These are phyloP conservation scores for Ophiostoma australiae DNA, from an alignment of 2,329 filamentous ascomycete species.

Conservation along the genomic window DNA sequence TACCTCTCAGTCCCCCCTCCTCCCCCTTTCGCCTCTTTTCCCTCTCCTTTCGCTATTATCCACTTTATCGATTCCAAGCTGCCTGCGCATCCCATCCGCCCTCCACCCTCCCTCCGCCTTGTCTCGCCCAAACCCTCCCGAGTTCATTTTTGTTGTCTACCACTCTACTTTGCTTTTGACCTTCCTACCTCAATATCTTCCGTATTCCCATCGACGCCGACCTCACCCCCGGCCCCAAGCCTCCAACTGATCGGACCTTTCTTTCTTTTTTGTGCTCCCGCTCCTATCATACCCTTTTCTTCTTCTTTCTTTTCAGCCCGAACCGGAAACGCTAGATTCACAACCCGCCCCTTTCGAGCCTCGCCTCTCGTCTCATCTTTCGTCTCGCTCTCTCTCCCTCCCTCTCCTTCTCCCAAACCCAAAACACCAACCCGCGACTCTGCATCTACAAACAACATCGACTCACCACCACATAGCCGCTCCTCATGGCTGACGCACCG, in stretches of 20 bases:
- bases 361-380: conserved; percentile 3
- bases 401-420: neutral
- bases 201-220: conserved; percentile 13
- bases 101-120: neutral
- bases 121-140: conserved; percentile 12
- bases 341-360: conserved; percentile 11
- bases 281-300: conserved; percentile 3
- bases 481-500: conserved; percentile 78
- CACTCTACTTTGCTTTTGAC: neutral
- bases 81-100: conserved; percentile 20
- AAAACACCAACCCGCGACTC: neutral
- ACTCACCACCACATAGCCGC: conserved; percentile 10
- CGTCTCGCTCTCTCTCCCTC: neutral
- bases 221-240: neutral
- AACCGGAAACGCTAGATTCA: conserved; percentile 4
- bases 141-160: conserved; percentile 8
- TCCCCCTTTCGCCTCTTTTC: conserved; percentile 16
- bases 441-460: conserved; percentile 9
- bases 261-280: conserved; percentile 5
- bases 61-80: conserved; percentile 20
- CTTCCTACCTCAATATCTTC: conserved; percentile 3
- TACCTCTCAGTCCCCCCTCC: neutral
- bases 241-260: conserved; percentile 8
- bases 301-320: neutral
- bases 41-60: conserved; percentile 12